Evolutionary conservation across 257 asterid genomes (phyloP), one percentile per base, ranked within the genome.

Genomic region (Ophiorrhiza pumila): DNA sequence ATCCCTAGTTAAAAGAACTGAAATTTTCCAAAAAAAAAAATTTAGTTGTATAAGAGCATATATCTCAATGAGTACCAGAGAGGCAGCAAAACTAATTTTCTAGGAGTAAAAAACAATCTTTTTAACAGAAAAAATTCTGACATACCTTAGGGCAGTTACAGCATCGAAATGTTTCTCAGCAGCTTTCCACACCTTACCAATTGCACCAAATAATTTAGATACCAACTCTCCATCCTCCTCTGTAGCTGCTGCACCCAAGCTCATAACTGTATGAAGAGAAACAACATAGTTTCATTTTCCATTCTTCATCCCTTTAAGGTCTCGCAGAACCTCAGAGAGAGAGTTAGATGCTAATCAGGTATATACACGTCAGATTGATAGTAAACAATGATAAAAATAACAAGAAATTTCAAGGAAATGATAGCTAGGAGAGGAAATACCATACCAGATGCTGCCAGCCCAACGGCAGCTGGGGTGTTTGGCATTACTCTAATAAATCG

Each of bases 181-280:
- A 70, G 97, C 91, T 71, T 82, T 88, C 99, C 99, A 95, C 69
- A 95, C 92, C 86, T 87, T 95, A 15, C 99, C 99, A 49, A 91
- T 82, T 46, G 95, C 91, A 71, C 96, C 99, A 82, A 95, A 95
- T 69, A 95, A 46, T 65, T 71, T 83, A 55, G 92, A 18, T 34
- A 95, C 89, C 66, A 86, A 72, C 47, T 88, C 91, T 61, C 91
- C 99, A 34, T 95, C 98, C 27, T 84, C 91, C 79, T 87, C 79
- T n/a, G 86, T 87, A 55, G 99, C 95, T 15, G 80, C 83, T 22
- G 79, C 78, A 63, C 95, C 97, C 80, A 90, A 78, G 84, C 87
- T 79, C 71, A 94, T 81, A 74, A 92, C 99, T 95, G 81, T 61
- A 68, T 31, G 67, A 73, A 45, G 68, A 42, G 50, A 71, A 80